Evolutionary conservation across 1,139 yeast species (phyloP), one percentile per base, ranked within the genome.

Genomic region (Kurtzmaniella quercitrusa): DNA sequence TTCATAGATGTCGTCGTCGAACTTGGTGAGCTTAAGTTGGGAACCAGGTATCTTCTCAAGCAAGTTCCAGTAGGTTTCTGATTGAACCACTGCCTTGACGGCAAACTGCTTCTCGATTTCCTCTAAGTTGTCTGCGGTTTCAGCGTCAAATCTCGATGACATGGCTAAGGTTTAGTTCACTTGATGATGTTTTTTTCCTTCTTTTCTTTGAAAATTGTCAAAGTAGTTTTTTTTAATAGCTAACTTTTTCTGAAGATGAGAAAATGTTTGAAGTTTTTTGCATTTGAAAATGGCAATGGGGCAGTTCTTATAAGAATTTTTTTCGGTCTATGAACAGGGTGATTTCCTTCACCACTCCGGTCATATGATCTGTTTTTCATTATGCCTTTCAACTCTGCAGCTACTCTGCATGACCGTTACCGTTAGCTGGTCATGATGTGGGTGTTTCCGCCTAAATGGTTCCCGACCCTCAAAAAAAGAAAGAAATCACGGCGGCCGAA

Each of bases 81-180:
- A 94, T 65, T 94, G 98, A 65, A 81, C 82, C 21, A 94, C 98
- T 8, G 98, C 98, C 68, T 88, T 90, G 50, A 94, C 98, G 42
- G 98, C 98, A 60, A 93, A 93, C 70, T 91, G 97, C 77, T 81
- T 87, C 67, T 91, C 98, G 58, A 93, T 88, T 52, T 75, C 84
- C 59, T 77, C 83, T 50, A 76, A 65, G 66, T 79, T 79, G 43
- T 79, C 83, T 16, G 84, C 82, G 46, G 65, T 68, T 53, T 79
- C 82, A 14, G 83, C 81, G 51, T 73, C 69, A 52, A 75, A 71
- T 27, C 66, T 53, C 29, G 63, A 50, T 16, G 18, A 14, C 66
- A 61, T 62, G 17, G 39, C 48, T n/a, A 21, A 21, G 11, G n/a
- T 34, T 16, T 25, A 11, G 25, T n/a, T 27, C 31, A 27, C 31